A percentile compares a stretch with the other conserved stretches of the same genome.
Evolutionary conservation across 1,139 yeast genomes (phyloP).

Genomic region (Scheffersomyces segobiensis): DNA sequence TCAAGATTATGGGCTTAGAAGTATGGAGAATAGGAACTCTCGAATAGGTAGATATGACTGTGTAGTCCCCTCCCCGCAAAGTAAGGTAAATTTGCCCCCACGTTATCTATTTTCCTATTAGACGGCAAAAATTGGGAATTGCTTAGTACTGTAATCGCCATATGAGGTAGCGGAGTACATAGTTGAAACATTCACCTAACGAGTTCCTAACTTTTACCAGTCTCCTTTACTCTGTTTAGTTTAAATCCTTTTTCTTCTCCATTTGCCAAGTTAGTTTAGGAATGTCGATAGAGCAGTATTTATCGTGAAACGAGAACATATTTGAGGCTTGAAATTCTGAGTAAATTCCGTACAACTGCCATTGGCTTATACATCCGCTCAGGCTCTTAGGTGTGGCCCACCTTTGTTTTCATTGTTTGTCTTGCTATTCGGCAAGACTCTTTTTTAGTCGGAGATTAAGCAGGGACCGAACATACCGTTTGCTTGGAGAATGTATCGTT

Average conservation of each 20-base stretch:
- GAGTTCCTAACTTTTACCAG: background rate
- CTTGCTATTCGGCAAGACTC: background rate
- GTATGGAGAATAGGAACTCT: slow-evolving; percentile 75
- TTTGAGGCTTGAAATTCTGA: too few relatives aligned
- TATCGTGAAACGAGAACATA: too few relatives aligned
- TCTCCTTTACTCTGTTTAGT: background rate
- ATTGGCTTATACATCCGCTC: too few relatives aligned
- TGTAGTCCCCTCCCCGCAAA: slow-evolving; percentile 3
- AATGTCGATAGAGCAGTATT: background rate
- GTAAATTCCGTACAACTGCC: too few relatives aligned
- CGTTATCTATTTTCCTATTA: background rate
- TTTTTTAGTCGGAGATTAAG: background rate
- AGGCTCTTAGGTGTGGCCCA: background rate
- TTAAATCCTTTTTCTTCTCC: background rate
- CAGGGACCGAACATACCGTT: background rate
- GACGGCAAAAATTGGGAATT: background rate
- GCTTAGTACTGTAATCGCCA: background rate
- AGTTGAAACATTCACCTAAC: background rate
- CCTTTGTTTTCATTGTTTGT: background rate
- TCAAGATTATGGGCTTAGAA: slow-evolving; percentile 75
- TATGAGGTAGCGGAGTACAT: background rate
- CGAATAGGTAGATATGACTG: slow-evolving; percentile 9
- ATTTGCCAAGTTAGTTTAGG: background rate
- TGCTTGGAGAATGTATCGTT: background rate
- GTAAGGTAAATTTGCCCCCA: background rate